Base-by-base conservation (phyloP, 495 filamentous ascomycete genomes). In the Delitschia confertaspora region DNA sequence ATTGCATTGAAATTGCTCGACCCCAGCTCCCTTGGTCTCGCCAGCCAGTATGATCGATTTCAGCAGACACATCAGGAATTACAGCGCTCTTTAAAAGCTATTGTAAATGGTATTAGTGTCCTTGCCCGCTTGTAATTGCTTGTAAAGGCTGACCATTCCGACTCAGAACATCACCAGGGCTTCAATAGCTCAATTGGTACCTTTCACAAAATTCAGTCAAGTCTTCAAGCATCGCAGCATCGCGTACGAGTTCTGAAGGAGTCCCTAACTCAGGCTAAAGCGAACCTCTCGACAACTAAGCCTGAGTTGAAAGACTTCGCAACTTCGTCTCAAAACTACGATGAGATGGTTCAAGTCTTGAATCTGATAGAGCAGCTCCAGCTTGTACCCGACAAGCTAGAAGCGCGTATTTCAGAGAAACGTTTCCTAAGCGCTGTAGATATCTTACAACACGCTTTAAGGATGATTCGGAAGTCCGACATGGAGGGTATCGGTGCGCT, bases 111-210 rank as follows among this genome's bases (percentile, higher is more conserved):
- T 49, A 42, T 3, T 22, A n/a, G 29, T 16, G 14, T 18, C 20
- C 16, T 14, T 13, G n/a, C 24, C 5, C 19, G 1, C 11, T 5
- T 11, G 18, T 2, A 18, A n/a, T n/a, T n/a, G n/a, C n/a, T 32
- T 1, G 31, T 2, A 8, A 7, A 22, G 4, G 16, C 8, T 27
- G 9, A 31, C 40, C 36, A 17, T 75, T 27, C 68, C 72, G 51
- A 19, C 33, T 44, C 38, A 79, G 88, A 96, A 65, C 89, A 99
- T 59, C 89, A 96, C 54, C 91, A 99, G 63, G 91, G 88, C 22
- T 99, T 99, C 71, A 99, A 95, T 60, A 95, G 87, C 65, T 94
- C 88, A 29, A 96, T 99, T 42, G 93, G 91, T 60, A 94, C 88
- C 11, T 99, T 95, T 56, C 93, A 99, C 65, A 95, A 89, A 65